Evolutionary conservation across 805 yeast genomes (phyloP).

Genomic region (Kurtzmaniella fragi): DNA sequence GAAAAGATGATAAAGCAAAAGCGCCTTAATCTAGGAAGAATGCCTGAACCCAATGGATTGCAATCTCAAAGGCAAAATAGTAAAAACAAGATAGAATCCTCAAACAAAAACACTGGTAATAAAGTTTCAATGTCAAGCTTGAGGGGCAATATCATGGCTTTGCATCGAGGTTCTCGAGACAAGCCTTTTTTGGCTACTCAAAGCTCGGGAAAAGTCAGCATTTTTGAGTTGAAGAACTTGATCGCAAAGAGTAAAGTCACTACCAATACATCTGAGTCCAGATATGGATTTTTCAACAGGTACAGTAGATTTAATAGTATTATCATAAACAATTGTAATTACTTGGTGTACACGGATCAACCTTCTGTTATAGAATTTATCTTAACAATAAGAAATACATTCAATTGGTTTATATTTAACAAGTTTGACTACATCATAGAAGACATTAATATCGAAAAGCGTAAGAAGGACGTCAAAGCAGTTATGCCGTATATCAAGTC

Average conservation of each 20-base stretch:
- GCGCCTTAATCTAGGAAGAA: no score
- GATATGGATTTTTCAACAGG: neutral
- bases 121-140: no score
- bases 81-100: no score
- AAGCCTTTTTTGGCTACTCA: no score
- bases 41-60: no score
- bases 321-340: neutral
- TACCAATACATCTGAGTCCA: neutral
- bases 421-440: slow-evolving; percentile 5
- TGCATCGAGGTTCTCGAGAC: no score
- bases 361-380: neutral
- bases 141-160: no score
- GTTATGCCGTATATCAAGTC: neutral
- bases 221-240: neutral
- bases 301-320: neutral
- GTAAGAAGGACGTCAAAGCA: neutral
- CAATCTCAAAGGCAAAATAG: no score
- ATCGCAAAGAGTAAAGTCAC: neutral
- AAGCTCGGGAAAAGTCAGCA: no score
- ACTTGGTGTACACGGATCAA: neutral
- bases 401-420: slow-evolving; percentile 7
- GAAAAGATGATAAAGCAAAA: no score
- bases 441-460: neutral
- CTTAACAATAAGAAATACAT: neutral
- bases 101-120: no score